A percentile compares a stretch with the other conserved stretches of the same genome.
Evolutionary conservation across 2,329 filamentous ascomycete genomes (phyloP).

Genomic region (Colletotrichum kahawae): DNA sequence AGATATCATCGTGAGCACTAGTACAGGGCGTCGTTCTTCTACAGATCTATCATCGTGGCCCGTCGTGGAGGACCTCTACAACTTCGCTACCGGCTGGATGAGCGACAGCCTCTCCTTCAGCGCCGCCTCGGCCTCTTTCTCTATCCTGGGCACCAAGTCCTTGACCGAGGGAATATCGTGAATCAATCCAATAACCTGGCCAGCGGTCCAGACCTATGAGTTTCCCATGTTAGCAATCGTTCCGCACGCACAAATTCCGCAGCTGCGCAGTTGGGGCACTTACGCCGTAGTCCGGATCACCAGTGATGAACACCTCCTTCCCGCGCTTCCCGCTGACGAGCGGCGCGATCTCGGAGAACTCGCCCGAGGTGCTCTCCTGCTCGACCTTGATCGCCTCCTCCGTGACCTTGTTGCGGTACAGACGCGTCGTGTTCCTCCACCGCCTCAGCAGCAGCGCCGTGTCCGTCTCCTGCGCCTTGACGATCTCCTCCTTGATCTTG

Average conservation of each 20-base stretch:
- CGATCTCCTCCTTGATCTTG: slow-evolving; percentile 94
- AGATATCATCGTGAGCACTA: neutral
- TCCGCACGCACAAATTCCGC: neutral
- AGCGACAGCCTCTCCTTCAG: slow-evolving; percentile 65
- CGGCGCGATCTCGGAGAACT: slow-evolving; percentile 88
- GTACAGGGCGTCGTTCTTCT: neutral
- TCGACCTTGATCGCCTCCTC: slow-evolving; percentile 83
- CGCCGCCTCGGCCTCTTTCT: slow-evolving; percentile 74
- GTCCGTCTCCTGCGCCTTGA: slow-evolving; percentile 86
- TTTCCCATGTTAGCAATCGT: slow-evolving; percentile 2
- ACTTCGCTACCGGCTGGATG: slow-evolving; percentile 61
- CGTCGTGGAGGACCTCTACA: slow-evolving; percentile 44
- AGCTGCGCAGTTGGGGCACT: slow-evolving; percentile 40
- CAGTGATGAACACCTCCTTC: slow-evolving; percentile 88
- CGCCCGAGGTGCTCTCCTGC: slow-evolving; percentile 78
- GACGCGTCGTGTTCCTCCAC: slow-evolving; percentile 90
- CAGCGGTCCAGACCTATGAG: slow-evolving; percentile 88
- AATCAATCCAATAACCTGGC: slow-evolving; percentile 90
- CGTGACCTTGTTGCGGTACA: slow-evolving; percentile 91
- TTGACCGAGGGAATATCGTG: slow-evolving; percentile 82
- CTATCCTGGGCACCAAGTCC: slow-evolving; percentile 72
- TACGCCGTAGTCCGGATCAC: slow-evolving; percentile 89
- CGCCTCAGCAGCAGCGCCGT: slow-evolving; percentile 86
- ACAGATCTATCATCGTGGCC: neutral
- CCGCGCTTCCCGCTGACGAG: slow-evolving; percentile 91